Conservation (phyloP, 2,329 filamentous ascomycete species). For the Ascochyta viciae-villosae region DNA sequence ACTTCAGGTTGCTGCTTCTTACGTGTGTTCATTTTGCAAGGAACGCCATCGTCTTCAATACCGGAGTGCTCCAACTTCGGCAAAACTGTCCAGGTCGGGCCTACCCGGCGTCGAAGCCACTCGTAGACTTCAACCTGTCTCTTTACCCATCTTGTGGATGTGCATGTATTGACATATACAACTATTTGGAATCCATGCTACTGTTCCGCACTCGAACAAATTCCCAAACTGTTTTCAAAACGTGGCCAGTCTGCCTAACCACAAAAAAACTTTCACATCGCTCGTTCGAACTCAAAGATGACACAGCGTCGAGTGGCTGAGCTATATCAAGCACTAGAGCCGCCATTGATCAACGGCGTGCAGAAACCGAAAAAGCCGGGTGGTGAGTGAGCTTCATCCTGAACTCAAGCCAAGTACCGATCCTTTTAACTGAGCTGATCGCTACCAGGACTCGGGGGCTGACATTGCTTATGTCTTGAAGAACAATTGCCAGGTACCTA, state of each 20-base stretch:
- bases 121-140: not conserved
- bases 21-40: not conserved
- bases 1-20: not conserved
- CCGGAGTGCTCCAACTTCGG: constrained; percentile 1
- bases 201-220: not conserved
- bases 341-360: constrained; percentile 57
- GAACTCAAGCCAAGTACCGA: not conserved
- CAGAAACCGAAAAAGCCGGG: constrained; percentile 60
- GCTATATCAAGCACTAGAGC: constrained; percentile 57
- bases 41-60: not conserved
- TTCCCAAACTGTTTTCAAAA: not conserved
- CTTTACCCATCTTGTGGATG: not conserved
- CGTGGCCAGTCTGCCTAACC: no score
- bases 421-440: not conserved
- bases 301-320: constrained; percentile 49
- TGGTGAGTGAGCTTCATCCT: constrained; percentile 30
- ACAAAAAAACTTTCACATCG: not conserved
- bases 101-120: not conserved
- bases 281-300: not conserved
- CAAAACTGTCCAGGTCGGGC: not conserved
- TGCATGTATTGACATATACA: not conserved
- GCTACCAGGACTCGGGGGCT: constrained; percentile 58
- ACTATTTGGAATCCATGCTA: not conserved
- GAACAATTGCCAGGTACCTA: constrained; percentile 32
- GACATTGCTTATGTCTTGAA: constrained; percentile 56